phyloP scores from a whole-genome alignment of 768 basidiomycete genomes.

The Hydnomerulius pinastri region DNA sequence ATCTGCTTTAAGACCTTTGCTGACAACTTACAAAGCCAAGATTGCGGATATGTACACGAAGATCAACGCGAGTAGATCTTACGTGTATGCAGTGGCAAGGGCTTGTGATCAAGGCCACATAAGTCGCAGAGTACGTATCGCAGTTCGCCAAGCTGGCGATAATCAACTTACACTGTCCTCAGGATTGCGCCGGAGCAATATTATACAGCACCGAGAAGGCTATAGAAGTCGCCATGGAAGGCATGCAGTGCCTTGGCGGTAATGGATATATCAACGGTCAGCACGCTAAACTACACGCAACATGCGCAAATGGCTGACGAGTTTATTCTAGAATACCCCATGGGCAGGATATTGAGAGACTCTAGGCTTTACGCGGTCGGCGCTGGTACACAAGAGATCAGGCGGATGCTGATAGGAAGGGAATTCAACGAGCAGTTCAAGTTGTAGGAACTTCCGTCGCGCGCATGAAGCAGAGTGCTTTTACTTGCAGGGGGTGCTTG shows the following conservation, averaged over 20 bases:
- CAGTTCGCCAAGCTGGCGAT: background rate
- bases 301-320: background rate
- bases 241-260: conserved; percentile 91
- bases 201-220: conserved; percentile 91
- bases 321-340: conserved; percentile 73
- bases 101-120: conserved; percentile 82
- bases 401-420: conserved; percentile 91
- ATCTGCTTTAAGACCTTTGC: background rate
- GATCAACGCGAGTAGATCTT: conserved; percentile 82
- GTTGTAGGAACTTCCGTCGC: conserved; percentile 22
- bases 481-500: no score
- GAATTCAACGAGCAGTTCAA: conserved; percentile 81
- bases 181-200: conserved; percentile 97
- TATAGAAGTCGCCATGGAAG: conserved; percentile 87
- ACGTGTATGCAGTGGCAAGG: conserved; percentile 90
- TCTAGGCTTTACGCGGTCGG: conserved; percentile 90
- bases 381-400: conserved; percentile 95
- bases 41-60: conserved; percentile 96
- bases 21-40: conserved; percentile 51
- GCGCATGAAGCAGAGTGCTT: no score
- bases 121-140: conserved; percentile 66
- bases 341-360: conserved; percentile 86
- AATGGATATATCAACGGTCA: conserved; percentile 95
- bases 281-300: conserved; percentile 15
- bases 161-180: conserved; percentile 12